These are phyloP conservation scores for Dalbergia cultrata DNA, from an alignment of 306 rosid genomes.

Conservation along the genomic window DNA sequence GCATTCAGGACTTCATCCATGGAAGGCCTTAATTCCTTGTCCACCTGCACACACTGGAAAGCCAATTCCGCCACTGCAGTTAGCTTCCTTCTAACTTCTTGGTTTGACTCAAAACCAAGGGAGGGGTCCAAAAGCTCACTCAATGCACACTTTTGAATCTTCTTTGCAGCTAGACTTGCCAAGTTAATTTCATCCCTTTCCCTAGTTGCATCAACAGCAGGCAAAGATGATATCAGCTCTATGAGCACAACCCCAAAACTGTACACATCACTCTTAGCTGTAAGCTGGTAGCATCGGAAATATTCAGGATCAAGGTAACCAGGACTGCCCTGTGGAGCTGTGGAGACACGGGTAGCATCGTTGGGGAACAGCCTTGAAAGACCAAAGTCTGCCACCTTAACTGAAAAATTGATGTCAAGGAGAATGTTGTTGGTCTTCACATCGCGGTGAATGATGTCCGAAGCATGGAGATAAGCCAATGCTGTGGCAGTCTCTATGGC, in stretches of 20 bases:
- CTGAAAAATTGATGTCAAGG: constrained; percentile 58
- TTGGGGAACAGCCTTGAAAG: constrained; percentile 70
- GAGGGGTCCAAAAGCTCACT: constrained; percentile 64
- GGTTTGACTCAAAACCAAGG: constrained; percentile 65
- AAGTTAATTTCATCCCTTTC: constrained; percentile 70
- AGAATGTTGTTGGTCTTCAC: constrained; percentile 82
- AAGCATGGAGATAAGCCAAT: constrained; percentile 79
- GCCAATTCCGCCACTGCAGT: constrained; percentile 71
- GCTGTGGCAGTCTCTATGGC: constrained; percentile 79
- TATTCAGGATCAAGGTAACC: constrained; percentile 85
- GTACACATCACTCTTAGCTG: constrained; percentile 79
- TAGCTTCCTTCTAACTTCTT: constrained; percentile 56
- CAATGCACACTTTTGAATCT: constrained; percentile 53
- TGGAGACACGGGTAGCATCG: constrained; percentile 72
- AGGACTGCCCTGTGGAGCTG: constrained; percentile 85
- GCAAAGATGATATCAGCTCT: constrained; percentile 74
- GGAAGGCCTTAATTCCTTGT: constrained; percentile 75
- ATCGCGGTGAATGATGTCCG: constrained; percentile 76
- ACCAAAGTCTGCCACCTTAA: constrained; percentile 87
- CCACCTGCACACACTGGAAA: constrained; percentile 70
- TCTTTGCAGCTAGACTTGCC: constrained; percentile 59
- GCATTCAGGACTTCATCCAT: constrained; percentile 66
- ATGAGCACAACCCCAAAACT: constrained; percentile 80
- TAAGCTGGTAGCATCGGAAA: constrained; percentile 69
- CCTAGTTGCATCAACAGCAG: constrained; percentile 70